Percentiles rank a stretch among this genome's conserved stretches.
Evolutionary conservation across 257 asterid species (phyloP).

Genomic region (Eustoma russellianum): DNA sequence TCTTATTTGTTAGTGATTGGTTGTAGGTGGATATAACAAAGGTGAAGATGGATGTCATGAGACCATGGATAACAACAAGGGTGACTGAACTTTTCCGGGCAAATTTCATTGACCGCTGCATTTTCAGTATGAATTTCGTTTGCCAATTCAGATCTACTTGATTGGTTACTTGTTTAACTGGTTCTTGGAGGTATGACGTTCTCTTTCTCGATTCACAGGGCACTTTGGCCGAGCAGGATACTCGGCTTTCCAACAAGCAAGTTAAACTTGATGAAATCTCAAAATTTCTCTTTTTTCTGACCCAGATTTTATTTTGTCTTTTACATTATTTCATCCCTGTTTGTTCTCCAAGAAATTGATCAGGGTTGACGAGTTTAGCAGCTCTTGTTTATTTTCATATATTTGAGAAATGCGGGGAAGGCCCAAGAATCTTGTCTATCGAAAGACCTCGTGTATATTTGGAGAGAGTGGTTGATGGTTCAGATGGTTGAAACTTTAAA

Average conservation of each 20-base stretch:
- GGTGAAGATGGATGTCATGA: slow-evolving; percentile 91
- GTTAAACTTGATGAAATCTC: slow-evolving; percentile 87
- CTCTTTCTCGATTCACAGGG: slow-evolving; percentile 47
- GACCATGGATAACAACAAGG: slow-evolving; percentile 95
- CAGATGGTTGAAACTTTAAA: too few relatives aligned
- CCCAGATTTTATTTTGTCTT: not conserved
- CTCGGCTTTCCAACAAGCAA: slow-evolving; percentile 98
- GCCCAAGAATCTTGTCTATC: too few relatives aligned
- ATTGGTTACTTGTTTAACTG: not conserved
- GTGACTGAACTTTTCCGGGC: slow-evolving; percentile 97
- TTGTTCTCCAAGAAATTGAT: too few relatives aligned
- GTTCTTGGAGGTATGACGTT: not conserved
- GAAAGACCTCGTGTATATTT: too few relatives aligned
- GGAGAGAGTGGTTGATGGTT: too few relatives aligned
- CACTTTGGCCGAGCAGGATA: slow-evolving; percentile 96
- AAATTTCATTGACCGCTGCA: slow-evolving; percentile 3
- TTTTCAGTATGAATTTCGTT: not conserved
- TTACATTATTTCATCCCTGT: too few relatives aligned
- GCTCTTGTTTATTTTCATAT: too few relatives aligned
- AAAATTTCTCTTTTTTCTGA: slow-evolving; percentile 91
- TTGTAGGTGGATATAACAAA: slow-evolving; percentile 85
- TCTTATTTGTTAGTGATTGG: not conserved
- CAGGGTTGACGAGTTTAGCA: too few relatives aligned
- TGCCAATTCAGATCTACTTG: slow-evolving; percentile 4
- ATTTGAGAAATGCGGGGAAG: too few relatives aligned